A percentile compares a stretch with the other conserved stretches of the same genome.
These are phyloP conservation scores for Trypanosoma rangeli DNA, from an alignment of 208 protist genomes.

Conservation along the genomic window DNA sequence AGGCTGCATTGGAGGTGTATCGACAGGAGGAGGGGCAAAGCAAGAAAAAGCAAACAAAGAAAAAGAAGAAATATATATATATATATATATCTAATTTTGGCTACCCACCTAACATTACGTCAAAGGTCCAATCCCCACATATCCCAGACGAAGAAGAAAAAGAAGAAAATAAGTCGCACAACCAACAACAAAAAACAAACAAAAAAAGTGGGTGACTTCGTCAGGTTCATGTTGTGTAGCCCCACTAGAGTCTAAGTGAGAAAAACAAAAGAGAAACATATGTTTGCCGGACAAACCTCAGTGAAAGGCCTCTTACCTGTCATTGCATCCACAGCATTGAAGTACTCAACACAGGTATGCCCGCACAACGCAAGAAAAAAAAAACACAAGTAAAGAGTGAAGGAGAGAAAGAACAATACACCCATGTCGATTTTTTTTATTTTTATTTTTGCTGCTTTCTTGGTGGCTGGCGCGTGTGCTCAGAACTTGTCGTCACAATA, in stretches of 20 bases:
- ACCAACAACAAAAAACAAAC: not conserved
- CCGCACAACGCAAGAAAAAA: no score
- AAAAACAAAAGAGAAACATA: not conserved
- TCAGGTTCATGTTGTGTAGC: not conserved
- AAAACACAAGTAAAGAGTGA: no score
- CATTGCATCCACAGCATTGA: no score
- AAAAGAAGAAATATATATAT: slow-evolving; percentile 13
- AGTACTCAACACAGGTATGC: no score
- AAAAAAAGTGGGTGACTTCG: not conserved
- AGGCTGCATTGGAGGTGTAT: not conserved
- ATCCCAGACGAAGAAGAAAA: slow-evolving; percentile 1
- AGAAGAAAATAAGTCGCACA: not conserved
- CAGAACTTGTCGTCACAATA: no score
- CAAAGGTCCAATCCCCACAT: not conserved
- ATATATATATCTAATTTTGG: slow-evolving; percentile 3
- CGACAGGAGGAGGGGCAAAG: slow-evolving; percentile 15
- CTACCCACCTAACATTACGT: not conserved
- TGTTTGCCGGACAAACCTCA: no score
- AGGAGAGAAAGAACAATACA: no score
- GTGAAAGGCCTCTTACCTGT: no score
- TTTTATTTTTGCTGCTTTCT: no score
- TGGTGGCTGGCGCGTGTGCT: no score
- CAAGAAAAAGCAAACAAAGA: slow-evolving; percentile 1
- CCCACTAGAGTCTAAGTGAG: not conserved
- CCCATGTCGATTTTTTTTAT: no score